Conservation (phyloP, 768 basidiomycete genomes). For the Kwoniella shandongensis region DNA sequence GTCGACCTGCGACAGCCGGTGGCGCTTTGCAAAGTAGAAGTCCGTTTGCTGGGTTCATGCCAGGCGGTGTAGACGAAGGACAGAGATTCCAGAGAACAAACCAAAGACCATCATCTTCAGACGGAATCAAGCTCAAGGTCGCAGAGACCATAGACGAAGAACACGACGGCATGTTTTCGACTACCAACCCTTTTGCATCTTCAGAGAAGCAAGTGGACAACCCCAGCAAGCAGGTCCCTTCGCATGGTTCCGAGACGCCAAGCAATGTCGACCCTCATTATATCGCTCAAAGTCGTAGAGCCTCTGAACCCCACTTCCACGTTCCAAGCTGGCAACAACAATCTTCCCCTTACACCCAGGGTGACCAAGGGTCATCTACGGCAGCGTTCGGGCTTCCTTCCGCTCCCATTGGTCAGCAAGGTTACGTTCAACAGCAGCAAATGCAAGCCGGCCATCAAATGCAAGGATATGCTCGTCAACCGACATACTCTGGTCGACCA, state of each 20-base stretch:
- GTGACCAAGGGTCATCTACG: neutral
- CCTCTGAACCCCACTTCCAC: constrained; percentile 36
- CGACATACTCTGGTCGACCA: constrained; percentile 24
- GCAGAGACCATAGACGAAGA: constrained; percentile 31
- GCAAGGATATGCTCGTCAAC: constrained; percentile 17
- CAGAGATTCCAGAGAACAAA: constrained; percentile 17
- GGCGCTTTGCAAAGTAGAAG: constrained; percentile 42
- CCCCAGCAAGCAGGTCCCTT: constrained; percentile 8
- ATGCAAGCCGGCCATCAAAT: constrained; percentile 9
- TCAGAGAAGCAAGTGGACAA: constrained; percentile 6
- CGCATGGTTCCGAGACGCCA: constrained; percentile 3
- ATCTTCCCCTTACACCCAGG: constrained; percentile 1
- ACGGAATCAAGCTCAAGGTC: constrained; percentile 10
- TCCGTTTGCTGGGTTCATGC: constrained; percentile 25
- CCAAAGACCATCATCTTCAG: constrained; percentile 16
- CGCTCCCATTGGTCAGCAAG: constrained; percentile 21
- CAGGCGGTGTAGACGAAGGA: constrained; percentile 16
- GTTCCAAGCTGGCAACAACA: constrained; percentile 11
- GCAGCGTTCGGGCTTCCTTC: constrained; percentile 12
- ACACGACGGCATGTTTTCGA: constrained; percentile 24
- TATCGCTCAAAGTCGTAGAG: constrained; percentile 25
- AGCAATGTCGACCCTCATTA: constrained; percentile 31
- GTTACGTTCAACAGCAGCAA: constrained; percentile 21
- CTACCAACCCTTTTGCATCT: constrained; percentile 35
- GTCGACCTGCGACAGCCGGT: constrained; percentile 50